These are phyloP conservation scores for Diaporthe sp. DNA, from an alignment of 2,329 filamentous ascomycete species.

Conservation along the genomic window DNA sequence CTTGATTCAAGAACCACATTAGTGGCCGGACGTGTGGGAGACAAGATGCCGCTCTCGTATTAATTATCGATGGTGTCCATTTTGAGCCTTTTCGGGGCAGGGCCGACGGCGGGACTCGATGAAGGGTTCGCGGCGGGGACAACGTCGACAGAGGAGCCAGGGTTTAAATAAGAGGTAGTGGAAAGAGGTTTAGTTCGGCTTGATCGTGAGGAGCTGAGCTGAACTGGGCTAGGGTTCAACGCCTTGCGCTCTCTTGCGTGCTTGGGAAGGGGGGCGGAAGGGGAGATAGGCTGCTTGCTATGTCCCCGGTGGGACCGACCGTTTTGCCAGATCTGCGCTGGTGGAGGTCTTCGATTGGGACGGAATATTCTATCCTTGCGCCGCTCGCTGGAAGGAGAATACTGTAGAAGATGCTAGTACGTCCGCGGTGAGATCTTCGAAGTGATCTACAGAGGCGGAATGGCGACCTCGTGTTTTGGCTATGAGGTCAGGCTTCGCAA, in stretches of 20 bases:
- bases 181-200: not conserved
- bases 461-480: not conserved
- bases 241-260: not conserved
- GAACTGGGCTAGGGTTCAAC: not conserved
- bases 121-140: not conserved
- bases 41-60: not conserved
- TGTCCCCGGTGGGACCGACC: constrained; percentile 10
- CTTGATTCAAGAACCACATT: constrained; percentile 19
- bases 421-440: not conserved
- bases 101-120: not conserved
- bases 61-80: not conserved
- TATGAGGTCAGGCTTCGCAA: not conserved
- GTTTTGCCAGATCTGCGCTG: not conserved
- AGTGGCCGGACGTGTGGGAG: not conserved
- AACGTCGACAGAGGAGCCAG: not conserved
- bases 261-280: not conserved
- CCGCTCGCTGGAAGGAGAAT: not conserved
- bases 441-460: not conserved
- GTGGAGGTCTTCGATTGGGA: not conserved
- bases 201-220: not conserved
- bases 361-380: not conserved
- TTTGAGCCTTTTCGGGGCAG: not conserved
- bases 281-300: not conserved
- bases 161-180: not conserved
- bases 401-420: not conserved